A percentile compares a stretch with the other conserved stretches of the same genome.
Evolutionary conservation across 768 basidiomycete species (phyloP).

Genomic region (Erythrobasidium yunnanense): DNA sequence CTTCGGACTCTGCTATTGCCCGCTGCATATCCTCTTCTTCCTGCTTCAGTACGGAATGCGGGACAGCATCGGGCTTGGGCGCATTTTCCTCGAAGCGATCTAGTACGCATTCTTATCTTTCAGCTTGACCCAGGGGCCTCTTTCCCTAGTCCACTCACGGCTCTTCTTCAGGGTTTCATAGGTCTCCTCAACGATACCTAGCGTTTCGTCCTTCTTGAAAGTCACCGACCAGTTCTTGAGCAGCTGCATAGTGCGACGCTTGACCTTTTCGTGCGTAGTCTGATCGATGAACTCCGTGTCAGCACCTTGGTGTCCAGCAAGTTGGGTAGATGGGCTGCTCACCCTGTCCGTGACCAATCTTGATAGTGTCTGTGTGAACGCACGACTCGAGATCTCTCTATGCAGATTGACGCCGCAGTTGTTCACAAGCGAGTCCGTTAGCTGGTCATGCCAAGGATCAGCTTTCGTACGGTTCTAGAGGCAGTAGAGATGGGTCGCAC

Average conservation of each 20-base stretch:
- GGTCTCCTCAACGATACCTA: constrained; percentile 84
- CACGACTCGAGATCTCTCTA: constrained; percentile 74
- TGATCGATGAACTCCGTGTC: constrained; percentile 39
- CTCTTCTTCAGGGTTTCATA: constrained; percentile 70
- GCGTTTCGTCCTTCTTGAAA: constrained; percentile 64
- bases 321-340: constrained; percentile 11
- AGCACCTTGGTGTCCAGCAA: not conserved
- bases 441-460: constrained; percentile 37
- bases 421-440: constrained; percentile 79
- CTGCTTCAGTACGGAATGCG: constrained; percentile 14
- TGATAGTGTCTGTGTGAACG: constrained; percentile 82
- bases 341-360: constrained; percentile 80
- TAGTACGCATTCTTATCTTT: constrained; percentile 27
- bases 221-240: constrained; percentile 75
- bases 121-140: not conserved
- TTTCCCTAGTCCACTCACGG: constrained; percentile 48
- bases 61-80: not conserved
- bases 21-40: constrained; percentile 32
- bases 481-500: constrained; percentile 33
- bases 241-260: constrained; percentile 57
- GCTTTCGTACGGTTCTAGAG: not conserved
- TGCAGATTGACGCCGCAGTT: constrained; percentile 74
- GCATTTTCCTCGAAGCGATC: constrained; percentile 27
- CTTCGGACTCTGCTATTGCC: constrained; percentile 28
- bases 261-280: constrained; percentile 89